Evolutionary conservation across 164 flowering plant species (phyloP).

Genomic region (Liriodendron chinense): DNA sequence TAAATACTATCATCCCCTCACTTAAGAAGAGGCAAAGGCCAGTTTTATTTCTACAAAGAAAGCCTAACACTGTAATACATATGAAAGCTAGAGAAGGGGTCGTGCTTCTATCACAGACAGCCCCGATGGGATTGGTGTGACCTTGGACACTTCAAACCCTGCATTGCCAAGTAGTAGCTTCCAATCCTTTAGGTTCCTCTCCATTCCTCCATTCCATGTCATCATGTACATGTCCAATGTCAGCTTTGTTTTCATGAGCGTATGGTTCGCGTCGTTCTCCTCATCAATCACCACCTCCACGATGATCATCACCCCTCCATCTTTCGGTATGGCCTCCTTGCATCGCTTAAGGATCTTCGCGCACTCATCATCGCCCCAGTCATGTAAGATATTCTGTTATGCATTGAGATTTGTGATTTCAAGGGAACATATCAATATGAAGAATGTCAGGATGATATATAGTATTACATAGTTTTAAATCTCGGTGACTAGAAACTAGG

Average conservation of each 20-base stretch:
- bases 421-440: no score
- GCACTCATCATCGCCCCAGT: no score
- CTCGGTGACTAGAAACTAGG: no score
- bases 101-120: neutral
- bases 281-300: constrained; percentile 9
- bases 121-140: neutral
- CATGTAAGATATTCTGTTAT: no score
- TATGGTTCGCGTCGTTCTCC: neutral
- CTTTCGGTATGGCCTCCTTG: constrained; percentile 6
- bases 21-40: no score
- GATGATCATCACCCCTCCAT: constrained; percentile 6
- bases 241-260: neutral
- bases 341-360: constrained; percentile 6
- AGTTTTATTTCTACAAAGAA: no score
- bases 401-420: no score
- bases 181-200: constrained; percentile 12
- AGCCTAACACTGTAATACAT: no score
- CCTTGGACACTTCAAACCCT: neutral
- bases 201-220: constrained; percentile 9
- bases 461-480: no score
- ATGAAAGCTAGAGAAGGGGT: no score
- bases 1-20: no score
- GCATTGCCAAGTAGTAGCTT: neutral
- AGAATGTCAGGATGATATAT: no score
- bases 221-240: constrained; percentile 12